Conservation (phyloP, 768 basidiomycete species). For the Suillus ampliporus region DNA sequence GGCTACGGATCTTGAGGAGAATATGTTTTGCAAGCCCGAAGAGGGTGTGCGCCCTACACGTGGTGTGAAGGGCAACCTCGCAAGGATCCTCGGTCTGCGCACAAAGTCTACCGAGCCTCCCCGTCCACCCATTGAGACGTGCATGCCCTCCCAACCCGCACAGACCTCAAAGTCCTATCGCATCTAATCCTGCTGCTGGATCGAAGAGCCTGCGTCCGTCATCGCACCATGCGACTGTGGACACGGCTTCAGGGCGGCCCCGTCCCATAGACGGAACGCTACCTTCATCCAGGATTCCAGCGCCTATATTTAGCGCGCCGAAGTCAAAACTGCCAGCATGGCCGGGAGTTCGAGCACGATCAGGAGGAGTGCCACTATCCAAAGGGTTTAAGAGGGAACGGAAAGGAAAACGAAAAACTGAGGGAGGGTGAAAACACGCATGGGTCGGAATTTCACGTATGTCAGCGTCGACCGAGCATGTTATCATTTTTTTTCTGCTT, state of each 20-base stretch:
- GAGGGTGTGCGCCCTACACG: background rate
- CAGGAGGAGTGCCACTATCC: slow-evolving; percentile 11
- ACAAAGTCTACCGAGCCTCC: slow-evolving; percentile 3
- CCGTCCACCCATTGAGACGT: background rate
- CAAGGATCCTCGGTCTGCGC: slow-evolving; percentile 14
- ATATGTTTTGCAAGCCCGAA: slow-evolving; percentile 4
- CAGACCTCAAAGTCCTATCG: background rate
- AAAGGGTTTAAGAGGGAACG: too few species aligned
- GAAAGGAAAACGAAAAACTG: background rate
- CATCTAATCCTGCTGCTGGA: background rate
- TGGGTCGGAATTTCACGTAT: slow-evolving; percentile 2
- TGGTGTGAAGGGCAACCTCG: slow-evolving; percentile 16
- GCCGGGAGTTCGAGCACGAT: slow-evolving; percentile 4
- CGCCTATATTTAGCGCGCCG: slow-evolving; percentile 11
- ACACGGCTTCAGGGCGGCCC: slow-evolving; percentile 11
- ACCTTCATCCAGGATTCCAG: slow-evolving; percentile 19
- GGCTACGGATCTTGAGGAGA: background rate
- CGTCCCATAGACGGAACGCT: background rate
- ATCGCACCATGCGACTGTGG: slow-evolving; percentile 13
- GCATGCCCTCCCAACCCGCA: background rate
- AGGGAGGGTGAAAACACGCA: background rate
- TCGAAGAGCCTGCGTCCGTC: slow-evolving; percentile 13
- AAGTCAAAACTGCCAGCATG: slow-evolving; percentile 11
- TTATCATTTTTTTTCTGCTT: slow-evolving; percentile 7
- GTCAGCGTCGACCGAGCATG: slow-evolving; percentile 9